phyloP scores from a whole-genome alignment of 345 rosid genomes.

The Toxicodendron radicans region DNA sequence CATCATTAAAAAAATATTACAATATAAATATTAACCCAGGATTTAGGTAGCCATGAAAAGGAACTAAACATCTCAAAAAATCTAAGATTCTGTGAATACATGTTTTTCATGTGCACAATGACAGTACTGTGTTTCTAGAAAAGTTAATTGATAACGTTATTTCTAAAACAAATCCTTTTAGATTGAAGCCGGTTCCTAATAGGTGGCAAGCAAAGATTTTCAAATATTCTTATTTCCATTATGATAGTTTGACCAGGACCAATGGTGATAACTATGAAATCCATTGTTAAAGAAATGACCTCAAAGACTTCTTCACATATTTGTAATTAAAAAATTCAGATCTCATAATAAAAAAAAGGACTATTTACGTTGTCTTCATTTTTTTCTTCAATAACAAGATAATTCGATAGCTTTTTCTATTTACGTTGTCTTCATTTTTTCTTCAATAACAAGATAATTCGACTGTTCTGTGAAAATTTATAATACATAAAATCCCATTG shows the following conservation, averaged over 20 bases:
- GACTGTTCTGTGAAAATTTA: neutral
- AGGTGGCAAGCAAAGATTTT: neutral
- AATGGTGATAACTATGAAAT: neutral
- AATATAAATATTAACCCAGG: slow-evolving; percentile 2
- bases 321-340: neutral
- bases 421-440: neutral
- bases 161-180: neutral
- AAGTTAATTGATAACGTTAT: neutral
- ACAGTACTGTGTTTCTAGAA: neutral
- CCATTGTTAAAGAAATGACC: neutral
- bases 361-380: neutral
- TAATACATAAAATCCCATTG: no score
- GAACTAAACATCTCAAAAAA: neutral
- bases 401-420: neutral
- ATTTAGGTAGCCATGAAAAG: neutral
- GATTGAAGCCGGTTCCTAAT: neutral
- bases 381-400: neutral
- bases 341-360: neutral
- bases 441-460: neutral
- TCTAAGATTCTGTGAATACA: neutral
- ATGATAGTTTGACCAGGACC: neutral
- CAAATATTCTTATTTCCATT: neutral
- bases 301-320: neutral
- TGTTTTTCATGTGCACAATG: neutral
- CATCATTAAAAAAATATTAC: slow-evolving; percentile 11